Evolutionary conservation across 2,329 filamentous ascomycete genomes (phyloP), one percentile per base, ranked within the genome.

Genomic region (Pseudogymnoascus pannorum): DNA sequence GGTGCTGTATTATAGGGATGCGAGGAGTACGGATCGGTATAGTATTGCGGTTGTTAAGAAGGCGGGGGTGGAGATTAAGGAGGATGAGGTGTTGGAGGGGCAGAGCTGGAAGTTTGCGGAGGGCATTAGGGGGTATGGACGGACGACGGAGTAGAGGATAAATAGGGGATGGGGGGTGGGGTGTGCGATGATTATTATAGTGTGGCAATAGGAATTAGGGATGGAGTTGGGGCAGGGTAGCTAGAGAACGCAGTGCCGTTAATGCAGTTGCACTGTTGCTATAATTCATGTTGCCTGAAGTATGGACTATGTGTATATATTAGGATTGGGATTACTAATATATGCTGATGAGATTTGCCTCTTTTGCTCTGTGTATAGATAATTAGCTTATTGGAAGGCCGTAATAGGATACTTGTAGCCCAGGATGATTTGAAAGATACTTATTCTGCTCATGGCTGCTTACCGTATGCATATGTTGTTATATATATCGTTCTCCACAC

Each of bases 61-160:
- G 77, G 90, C 91, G 57, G 91, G 89, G n/a, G 86, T 97, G 63
- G 88, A 95, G 61, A 74, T 97, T 67, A 87, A 87, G 75, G 86
- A 95, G 76, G 79, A 89, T 70, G 89, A 96, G 80, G 87, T 92
- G 81, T 81, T 99, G 67, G 92, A 97, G 81, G 83, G 87, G 70
- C 93, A 97, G 83, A 97, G 92, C 83, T 97, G 93, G 94, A 92
- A 90, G 59, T 99, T 99, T 79, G 94, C 94, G 22, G 93, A 97
- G 74, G 84, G 87, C 69, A 97, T 99, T 75, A 88, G 86, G 75
- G 94, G 94, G 48, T 99, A 99, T 74, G 94, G 94, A 64, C 26
- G 54, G 18, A 58, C 54, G 31, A 58, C 54, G 7, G 54, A 58
- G 54, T 58, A 58, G 35, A 5, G 16, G 26, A 14, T 14, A 31